Percentiles rank a stretch among this genome's conserved stretches.
Conservation (phyloP, 2,329 filamentous ascomycete genomes). For the Aspergillus hiratsukae region DNA sequence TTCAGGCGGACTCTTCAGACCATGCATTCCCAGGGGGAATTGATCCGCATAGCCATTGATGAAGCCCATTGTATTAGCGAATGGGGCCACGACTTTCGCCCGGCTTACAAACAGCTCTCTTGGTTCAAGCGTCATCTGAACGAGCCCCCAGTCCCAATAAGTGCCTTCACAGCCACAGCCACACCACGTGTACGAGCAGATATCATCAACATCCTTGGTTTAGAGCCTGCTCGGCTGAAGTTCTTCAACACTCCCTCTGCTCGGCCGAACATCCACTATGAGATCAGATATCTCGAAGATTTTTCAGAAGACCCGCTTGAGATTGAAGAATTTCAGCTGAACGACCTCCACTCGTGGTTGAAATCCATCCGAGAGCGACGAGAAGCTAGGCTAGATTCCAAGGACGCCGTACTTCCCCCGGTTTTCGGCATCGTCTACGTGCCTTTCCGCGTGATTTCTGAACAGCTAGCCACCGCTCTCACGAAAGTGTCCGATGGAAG, state of each 20-base stretch:
- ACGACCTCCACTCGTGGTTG: constrained; percentile 76
- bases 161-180: constrained; percentile 88
- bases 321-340: constrained; percentile 59
- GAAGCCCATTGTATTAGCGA: constrained; percentile 97
- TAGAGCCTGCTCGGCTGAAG: constrained; percentile 61
- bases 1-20: constrained; percentile 72
- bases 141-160: constrained; percentile 82
- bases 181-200: constrained; percentile 77
- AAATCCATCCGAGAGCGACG: constrained; percentile 67
- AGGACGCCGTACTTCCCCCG: constrained; percentile 24
- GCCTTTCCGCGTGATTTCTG: constrained; percentile 37
- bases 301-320: constrained; percentile 24
- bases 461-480: constrained; percentile 37
- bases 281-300: constrained; percentile 62
- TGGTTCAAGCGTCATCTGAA: constrained; percentile 67
- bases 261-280: constrained; percentile 82
- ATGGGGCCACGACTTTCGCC: constrained; percentile 98
- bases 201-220: constrained; percentile 68
- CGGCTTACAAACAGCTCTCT: constrained; percentile 77
- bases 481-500: constrained; percentile 22
- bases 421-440: constrained; percentile 48
- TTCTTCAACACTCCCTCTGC: constrained; percentile 80
- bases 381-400: constrained; percentile 44
- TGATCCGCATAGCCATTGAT: constrained; percentile 85
- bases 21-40: constrained; percentile 73